These are phyloP conservation scores for Rhododendron williamsianum DNA, from an alignment of 148 eudicot species.

Conservation along the genomic window DNA sequence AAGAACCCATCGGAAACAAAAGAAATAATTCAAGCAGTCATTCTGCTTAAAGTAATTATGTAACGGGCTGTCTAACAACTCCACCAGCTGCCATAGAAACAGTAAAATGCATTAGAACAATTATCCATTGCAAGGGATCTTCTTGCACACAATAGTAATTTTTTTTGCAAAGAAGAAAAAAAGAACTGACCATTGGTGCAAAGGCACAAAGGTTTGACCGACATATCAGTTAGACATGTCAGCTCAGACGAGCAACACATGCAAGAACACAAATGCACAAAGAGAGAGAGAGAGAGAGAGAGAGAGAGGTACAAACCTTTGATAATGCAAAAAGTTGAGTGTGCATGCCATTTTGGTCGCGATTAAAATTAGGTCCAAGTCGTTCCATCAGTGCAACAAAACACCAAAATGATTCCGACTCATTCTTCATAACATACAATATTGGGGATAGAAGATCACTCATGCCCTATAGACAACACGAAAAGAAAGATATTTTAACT, in stretches of 20 bases:
- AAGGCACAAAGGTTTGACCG: background rate
- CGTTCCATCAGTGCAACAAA: slow-evolving; percentile 89
- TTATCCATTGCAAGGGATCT: background rate
- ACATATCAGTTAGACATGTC: background rate
- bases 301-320: slow-evolving; percentile 53
- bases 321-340: slow-evolving; percentile 92
- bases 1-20: slow-evolving; percentile 97
- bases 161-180: background rate
- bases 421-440: slow-evolving; percentile 74
- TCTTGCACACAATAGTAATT: background rate
- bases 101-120: slow-evolving; percentile 1
- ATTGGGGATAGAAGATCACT: slow-evolving; percentile 92
- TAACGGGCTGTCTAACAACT: slow-evolving; percentile 70
- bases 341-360: slow-evolving; percentile 98
- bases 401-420: slow-evolving; percentile 94
- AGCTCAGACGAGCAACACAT: background rate
- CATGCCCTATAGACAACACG: slow-evolving; percentile 63
- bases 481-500: background rate
- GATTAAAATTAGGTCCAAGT: slow-evolving; percentile 93
- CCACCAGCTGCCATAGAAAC: slow-evolving; percentile 66
- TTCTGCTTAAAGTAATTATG: slow-evolving; percentile 80
- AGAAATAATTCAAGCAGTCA: slow-evolving; percentile 95
- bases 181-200: background rate
- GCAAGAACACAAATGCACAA: background rate
- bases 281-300: slow-evolving; percentile 6